Conservation (phyloP, 306 rosid genomes). For the Psophocarpus tetragonolobus region DNA sequence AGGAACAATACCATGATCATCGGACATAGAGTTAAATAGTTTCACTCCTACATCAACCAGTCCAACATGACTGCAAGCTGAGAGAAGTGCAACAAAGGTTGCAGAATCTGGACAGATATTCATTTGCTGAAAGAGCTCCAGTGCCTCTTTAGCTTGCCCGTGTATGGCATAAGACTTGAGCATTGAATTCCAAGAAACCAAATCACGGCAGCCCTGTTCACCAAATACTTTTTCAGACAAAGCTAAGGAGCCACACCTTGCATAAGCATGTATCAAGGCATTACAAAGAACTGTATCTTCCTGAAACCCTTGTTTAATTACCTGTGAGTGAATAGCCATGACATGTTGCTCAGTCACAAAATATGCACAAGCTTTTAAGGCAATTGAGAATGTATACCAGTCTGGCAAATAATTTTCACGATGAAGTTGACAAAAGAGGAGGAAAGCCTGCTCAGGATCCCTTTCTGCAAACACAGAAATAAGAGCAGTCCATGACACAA, state of each 20-base stretch:
- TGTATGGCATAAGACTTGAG: slow-evolving; percentile 80
- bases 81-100: slow-evolving; percentile 81
- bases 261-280: slow-evolving; percentile 87
- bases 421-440: slow-evolving; percentile 62
- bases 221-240: slow-evolving; percentile 63
- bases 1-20: slow-evolving; percentile 52
- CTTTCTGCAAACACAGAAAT: slow-evolving; percentile 64
- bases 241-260: slow-evolving; percentile 74
- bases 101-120: slow-evolving; percentile 62
- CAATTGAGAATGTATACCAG: slow-evolving; percentile 73
- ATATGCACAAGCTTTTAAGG: slow-evolving; percentile 76
- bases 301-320: slow-evolving; percentile 66
- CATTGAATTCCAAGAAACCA: slow-evolving; percentile 93
- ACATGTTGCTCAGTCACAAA: slow-evolving; percentile 67
- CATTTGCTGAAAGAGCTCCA: slow-evolving; percentile 61
- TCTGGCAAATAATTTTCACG: slow-evolving; percentile 62
- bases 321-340: slow-evolving; percentile 61
- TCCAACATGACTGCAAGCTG: slow-evolving; percentile 90
- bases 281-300: slow-evolving; percentile 63
- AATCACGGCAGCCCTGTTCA: slow-evolving; percentile 53
- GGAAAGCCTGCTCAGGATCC: slow-evolving; percentile 72
- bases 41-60: slow-evolving; percentile 66
- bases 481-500: slow-evolving; percentile 85
- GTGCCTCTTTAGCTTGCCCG: slow-evolving; percentile 72
- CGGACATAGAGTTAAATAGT: slow-evolving; percentile 56